Conservation (phyloP, 179 eudicot genomes). For the Monotropa hypopitys region DNA sequence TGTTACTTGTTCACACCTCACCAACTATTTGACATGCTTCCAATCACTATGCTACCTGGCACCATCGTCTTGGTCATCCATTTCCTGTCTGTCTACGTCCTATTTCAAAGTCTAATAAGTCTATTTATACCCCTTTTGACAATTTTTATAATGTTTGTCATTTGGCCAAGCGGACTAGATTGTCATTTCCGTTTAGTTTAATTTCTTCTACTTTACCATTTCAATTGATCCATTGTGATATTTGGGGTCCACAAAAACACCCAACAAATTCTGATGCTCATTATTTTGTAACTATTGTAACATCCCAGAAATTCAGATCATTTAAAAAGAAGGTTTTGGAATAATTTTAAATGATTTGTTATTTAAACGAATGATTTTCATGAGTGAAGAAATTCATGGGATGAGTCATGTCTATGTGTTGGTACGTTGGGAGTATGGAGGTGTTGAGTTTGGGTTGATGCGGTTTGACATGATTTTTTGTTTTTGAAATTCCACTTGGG, state of each 20-base stretch:
- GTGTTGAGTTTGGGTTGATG: too few species aligned
- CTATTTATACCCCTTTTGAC: not conserved
- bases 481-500: too few species aligned
- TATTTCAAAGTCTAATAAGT: not conserved
- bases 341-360: too few species aligned
- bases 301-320: too few species aligned
- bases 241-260: conserved; percentile 6
- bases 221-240: conserved; percentile 10
- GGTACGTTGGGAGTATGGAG: too few species aligned
- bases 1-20: not conserved
- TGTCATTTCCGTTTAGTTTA: not conserved
- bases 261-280: not conserved
- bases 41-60: not conserved
- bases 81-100: not conserved
- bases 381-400: too few species aligned
- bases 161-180: conserved; percentile 3
- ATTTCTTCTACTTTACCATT: conserved; percentile 3
- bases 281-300: conserved; percentile 10
- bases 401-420: too few species aligned
- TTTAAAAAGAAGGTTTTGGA: too few species aligned
- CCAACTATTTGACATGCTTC: not conserved
- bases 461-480: too few species aligned
- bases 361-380: too few species aligned
- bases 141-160: conserved; percentile 5
- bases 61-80: not conserved